Evolutionary conservation across 257 asterid species (phyloP), one percentile per base, ranked within the genome.

Genomic region (Mentha longifolia): DNA sequence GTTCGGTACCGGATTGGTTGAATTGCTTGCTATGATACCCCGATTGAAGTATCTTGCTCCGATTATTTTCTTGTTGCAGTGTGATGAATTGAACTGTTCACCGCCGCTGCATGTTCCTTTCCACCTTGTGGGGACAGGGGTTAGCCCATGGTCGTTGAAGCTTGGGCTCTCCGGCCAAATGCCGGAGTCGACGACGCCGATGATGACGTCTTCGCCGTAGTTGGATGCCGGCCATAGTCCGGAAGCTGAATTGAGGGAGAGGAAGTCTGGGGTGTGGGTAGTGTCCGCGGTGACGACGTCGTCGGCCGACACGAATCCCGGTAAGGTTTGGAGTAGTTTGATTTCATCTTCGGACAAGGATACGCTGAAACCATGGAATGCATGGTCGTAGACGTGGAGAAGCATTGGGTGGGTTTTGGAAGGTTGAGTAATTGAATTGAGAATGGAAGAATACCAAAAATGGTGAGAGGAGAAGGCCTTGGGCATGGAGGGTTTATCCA

Each of bases 401-500:
- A n/a, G n/a, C n/a, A n/a, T n/a, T n/a, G n/a, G n/a, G n/a, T n/a
- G n/a, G n/a, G n/a, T n/a, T n/a, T n/a, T n/a, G n/a, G n/a, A n/a
- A 7, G 70, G 13, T 30, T 43, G 71, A 52, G 0, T 61, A 9
- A 47, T 57, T 13, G 80, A 79, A 17, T 60, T 52, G 5, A 79
- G 72, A 9, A 57, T 17, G 52, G 83, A 79, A 6, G 75, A 65
- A 63, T 79, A 79, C 83, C 83, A 74, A 17, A 42, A 65, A 43
- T 43, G 63, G 77, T 78, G 83, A 30, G 45, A 47, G 61, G 83
- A 65, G 47, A 74, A 78, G 10, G 83, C 77, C 47, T 70, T 74
- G 3, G 83, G 83, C 83, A 79, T 79, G 57, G 58, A 65, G 61
- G 64, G 30, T 70, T 74, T 74, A 76, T 79, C 77, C 83, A 79